Percentiles rank a stretch among this genome's conserved stretches.
These are phyloP conservation scores for Oxyria digyna DNA, from an alignment of 148 eudicot species.

Conservation along the genomic window DNA sequence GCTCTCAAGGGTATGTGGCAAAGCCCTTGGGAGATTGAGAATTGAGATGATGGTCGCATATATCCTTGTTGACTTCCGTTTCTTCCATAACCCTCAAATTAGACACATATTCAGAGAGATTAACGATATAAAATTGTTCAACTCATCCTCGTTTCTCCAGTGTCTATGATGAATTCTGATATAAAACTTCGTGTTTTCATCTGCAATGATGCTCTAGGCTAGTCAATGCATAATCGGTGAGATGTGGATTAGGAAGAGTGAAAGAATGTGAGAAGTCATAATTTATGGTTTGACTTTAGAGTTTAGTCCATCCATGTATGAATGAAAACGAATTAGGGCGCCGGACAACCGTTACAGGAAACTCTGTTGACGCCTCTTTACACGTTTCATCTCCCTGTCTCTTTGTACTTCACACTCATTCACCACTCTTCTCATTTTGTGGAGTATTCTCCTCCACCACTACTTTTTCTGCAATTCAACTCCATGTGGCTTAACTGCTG, in stretches of 20 bases:
- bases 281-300: not conserved
- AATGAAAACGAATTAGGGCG: not conserved
- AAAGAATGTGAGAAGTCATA: not conserved
- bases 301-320: not conserved
- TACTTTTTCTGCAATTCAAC: not conserved
- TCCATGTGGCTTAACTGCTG: not conserved
- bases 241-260: not conserved
- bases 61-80: no score
- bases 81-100: no score
- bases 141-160: no score
- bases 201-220: no score
- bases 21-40: no score
- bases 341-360: conserved; percentile 2
- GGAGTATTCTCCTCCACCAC: not conserved
- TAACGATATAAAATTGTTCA: no score
- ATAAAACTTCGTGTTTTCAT: no score
- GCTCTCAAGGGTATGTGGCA: no score
- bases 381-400: not conserved
- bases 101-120: no score
- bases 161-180: no score
- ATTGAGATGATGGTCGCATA: no score
- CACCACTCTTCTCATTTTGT: not conserved
- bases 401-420: not conserved
- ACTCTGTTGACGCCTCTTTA: not conserved
- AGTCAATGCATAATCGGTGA: no score